These are phyloP conservation scores for Alnus glutinosa DNA, from an alignment of 306 rosid species.

Conservation along the genomic window DNA sequence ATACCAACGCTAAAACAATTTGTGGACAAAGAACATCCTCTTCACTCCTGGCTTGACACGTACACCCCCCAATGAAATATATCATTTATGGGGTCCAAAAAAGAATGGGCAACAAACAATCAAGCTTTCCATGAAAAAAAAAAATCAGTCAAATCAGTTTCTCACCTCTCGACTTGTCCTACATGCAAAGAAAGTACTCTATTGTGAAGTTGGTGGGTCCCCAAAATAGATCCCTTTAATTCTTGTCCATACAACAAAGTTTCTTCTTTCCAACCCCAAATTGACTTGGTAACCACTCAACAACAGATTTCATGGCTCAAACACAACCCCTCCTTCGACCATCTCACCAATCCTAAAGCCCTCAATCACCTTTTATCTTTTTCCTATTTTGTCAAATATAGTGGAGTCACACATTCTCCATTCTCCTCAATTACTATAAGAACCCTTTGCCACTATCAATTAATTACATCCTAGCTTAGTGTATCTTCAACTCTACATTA, in stretches of 20 bases:
- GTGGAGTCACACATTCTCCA: constrained; percentile 35
- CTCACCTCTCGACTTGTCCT: constrained; percentile 23
- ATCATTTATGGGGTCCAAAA: constrained; percentile 14
- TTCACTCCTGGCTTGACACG: constrained; percentile 25
- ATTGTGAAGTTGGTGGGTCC: constrained; percentile 32
- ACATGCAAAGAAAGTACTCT: constrained; percentile 29
- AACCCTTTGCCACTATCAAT: constrained; percentile 2
- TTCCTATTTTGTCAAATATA: constrained; percentile 32
- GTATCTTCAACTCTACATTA: not conserved
- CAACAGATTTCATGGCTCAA: constrained; percentile 33
- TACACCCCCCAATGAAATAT: not conserved
- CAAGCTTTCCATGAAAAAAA: not conserved
- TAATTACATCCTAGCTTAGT: not conserved
- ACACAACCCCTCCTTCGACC: constrained; percentile 6
- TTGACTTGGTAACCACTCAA: no score
- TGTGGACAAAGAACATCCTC: constrained; percentile 45
- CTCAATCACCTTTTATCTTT: constrained; percentile 20
- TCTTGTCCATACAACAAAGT: constrained; percentile 38
- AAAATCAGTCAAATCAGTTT: constrained; percentile 24
- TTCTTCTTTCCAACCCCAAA: no score
- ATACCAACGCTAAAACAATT: constrained; percentile 33
- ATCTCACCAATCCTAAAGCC: no score
- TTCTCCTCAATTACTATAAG: constrained; percentile 12
- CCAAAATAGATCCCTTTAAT: constrained; percentile 33
- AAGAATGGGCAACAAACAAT: not conserved